These are phyloP conservation scores for Scheffersomyces ergatensis DNA, from an alignment of 805 yeast genomes.

Conservation along the genomic window DNA sequence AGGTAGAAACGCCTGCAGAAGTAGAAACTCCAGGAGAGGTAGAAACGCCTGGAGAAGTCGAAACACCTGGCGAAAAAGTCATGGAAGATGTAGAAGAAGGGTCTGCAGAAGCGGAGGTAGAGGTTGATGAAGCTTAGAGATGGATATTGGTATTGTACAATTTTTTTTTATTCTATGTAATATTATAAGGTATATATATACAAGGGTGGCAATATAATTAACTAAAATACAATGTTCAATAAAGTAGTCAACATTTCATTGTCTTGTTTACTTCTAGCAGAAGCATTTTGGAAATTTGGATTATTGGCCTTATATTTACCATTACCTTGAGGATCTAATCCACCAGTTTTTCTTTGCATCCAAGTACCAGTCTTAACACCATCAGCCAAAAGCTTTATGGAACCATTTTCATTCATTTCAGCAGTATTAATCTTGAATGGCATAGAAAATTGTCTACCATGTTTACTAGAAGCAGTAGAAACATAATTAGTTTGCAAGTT, in stretches of 20 bases:
- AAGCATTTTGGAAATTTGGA: conserved; percentile 28
- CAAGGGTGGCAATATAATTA: conserved; percentile 5
- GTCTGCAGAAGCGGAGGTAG: too few species aligned
- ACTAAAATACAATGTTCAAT: conserved; percentile 13
- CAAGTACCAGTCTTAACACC: conserved; percentile 41
- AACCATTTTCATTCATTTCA: conserved; percentile 34
- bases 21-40: too few species aligned
- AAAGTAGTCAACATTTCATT: conserved; percentile 21
- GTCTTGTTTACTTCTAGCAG: conserved; percentile 33
- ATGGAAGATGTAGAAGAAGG: too few species aligned
- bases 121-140: too few species aligned
- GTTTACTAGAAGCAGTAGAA: conserved; percentile 38
- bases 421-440: conserved; percentile 42
- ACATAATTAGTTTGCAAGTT: conserved; percentile 38
- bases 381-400: conserved; percentile 35
- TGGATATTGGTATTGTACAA: too few species aligned
- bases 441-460: conserved; percentile 40
- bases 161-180: too few species aligned
- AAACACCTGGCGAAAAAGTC: too few species aligned
- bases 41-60: too few species aligned
- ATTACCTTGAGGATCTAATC: background rate
- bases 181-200: too few species aligned
- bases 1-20: too few species aligned
- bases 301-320: conserved; percentile 26
- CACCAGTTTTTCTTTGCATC: conserved; percentile 26